Evolutionary conservation across 1,139 yeast species (phyloP).

Genomic region (Sugiyamaella novakii): DNA sequence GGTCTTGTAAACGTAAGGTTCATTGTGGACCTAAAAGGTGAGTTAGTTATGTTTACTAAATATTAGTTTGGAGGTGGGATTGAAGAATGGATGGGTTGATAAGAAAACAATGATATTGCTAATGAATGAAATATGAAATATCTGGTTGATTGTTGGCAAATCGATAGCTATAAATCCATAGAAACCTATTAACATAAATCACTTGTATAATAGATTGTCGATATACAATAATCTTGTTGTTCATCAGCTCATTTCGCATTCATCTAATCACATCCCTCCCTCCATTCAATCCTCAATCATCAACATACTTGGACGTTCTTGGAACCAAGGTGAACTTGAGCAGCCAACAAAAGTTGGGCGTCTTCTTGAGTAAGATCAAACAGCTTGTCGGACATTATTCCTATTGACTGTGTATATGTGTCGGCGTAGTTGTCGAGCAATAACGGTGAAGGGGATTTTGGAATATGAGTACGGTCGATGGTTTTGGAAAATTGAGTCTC

Average conservation of each 20-base stretch:
- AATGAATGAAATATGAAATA: too few species aligned
- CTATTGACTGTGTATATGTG: slow-evolving; percentile 18
- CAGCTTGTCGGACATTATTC: slow-evolving; percentile 73
- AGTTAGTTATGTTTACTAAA: too few species aligned
- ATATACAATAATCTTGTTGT: too few species aligned
- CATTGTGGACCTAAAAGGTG: slow-evolving; percentile 81
- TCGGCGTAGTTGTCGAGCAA: slow-evolving; percentile 19
- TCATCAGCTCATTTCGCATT: too few species aligned
- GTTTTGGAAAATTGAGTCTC: slow-evolving; percentile 15
- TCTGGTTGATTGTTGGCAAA: too few species aligned
- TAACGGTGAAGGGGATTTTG: slow-evolving; percentile 19
- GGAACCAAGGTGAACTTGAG: slow-evolving; percentile 99
- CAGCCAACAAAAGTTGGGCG: slow-evolving; percentile 99
- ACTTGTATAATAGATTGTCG: too few species aligned
- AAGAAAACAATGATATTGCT: too few species aligned
- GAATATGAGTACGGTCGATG: slow-evolving; percentile 11
- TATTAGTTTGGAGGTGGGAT: too few species aligned
- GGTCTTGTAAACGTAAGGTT: slow-evolving; percentile 98
- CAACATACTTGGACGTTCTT: slow-evolving; percentile 84
- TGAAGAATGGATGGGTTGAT: not conserved
- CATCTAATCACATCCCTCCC: too few species aligned
- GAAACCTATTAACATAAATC: too few species aligned
- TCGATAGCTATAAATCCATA: too few species aligned
- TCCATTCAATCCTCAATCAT: too few species aligned
- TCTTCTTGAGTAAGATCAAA: slow-evolving; percentile 92